Evolutionary conservation across 1,284 basidiomycete genomes (phyloP), one percentile per base, ranked within the genome.

Genomic region (Sporisorium reilianum): DNA sequence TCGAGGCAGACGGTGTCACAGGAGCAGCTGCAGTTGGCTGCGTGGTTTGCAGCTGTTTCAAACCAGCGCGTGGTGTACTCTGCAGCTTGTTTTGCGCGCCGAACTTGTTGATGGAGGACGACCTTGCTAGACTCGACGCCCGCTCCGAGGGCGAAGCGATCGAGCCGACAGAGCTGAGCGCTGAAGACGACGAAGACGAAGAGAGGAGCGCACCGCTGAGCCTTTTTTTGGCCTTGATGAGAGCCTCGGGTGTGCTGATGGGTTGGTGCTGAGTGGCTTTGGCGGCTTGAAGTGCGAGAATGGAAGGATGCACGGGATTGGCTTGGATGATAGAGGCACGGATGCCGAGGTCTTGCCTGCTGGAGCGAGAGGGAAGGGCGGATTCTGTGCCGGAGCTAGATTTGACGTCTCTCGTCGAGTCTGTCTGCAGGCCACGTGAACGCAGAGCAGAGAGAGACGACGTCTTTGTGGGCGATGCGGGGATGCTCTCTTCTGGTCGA

Each of bases 201-300:
- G 68, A 62, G 8, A 68, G 61, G 5, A 65, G 51, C 2, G 56
- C 62, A 2, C 59, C 65, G 26, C 62, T 65, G 38, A 69, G 57
- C 1, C 71, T 55, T 51, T 75, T 69, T 28, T 63, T 69, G 10
- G 66, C 71, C 46, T 75, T 75, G 38, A 60, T 59, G 9, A 75
- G 44, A 5, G 71, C 71, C 28, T 75, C 66, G 5, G 71, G 71
- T 1, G 71, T 75, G 53, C 63, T 65, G 48, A 75, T 75, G 25
- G 71, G 71, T 53, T 69, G 66, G 42, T 65, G 65, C 2, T 62
- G 61, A 22, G 49, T 38, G 14, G 49, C 48, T 30, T 45, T 55
- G 40, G 54, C 26, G 22, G 57, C 32, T 20, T 69, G 71, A 16
- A 75, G 48, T 3, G 71, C 59, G 2, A 63, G 51, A 22, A 75